Base-by-base conservation (phyloP, 257 asterid species). In the Ballota nigra region DNA sequence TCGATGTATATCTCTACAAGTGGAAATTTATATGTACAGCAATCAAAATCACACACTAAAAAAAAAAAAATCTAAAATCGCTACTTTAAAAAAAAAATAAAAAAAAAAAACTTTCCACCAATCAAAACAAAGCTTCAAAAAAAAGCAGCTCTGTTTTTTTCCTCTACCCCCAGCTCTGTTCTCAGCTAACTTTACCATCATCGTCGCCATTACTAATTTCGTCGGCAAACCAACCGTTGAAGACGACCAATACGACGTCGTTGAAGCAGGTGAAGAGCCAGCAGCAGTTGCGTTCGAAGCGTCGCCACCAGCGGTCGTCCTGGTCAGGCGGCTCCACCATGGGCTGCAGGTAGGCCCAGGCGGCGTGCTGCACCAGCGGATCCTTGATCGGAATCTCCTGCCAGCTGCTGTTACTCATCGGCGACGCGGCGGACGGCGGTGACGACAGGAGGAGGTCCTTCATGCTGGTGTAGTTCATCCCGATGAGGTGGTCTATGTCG, bases 341-440 rank as follows among this genome's bases (percentile, higher is more conserved):
- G 62, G 96, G 96, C 71, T 88, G 92, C 75, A 93, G 89, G 78
- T 88, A 93, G 28, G 97, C 97, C 96, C 96, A 87, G 43, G 96
- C 98, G 3, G 97, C 98, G 71, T 87, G 96, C 86, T 91, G 90
- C 63, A 93, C 67, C 2, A 93, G 67, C 12, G 96, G 96, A 51
- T 93, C 96, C 80, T 79, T 90, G 76, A 93, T 83, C 47, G 89
- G 96, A 8, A 93, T 90, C 80, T 88, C 97, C 69, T 80, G 59
- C 97, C 93, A 90, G 84, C 95, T 58, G n/a, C 95, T 53, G 19
- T 61, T 49, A 0, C 66, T 70, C 29, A 97, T 85, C 0, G 92
- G 78, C 24, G 58, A 4, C 69, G 68, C 28, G 9, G 87, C 40
- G 59, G 83, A 49, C 8, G 89, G 80, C 1, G 95, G 81, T 5